Percentiles rank a stretch among this genome's conserved stretches.
phyloP scores from a whole-genome alignment of 2,329 filamentous ascomycete species.

The Hymenoscyphus infarciens region DNA sequence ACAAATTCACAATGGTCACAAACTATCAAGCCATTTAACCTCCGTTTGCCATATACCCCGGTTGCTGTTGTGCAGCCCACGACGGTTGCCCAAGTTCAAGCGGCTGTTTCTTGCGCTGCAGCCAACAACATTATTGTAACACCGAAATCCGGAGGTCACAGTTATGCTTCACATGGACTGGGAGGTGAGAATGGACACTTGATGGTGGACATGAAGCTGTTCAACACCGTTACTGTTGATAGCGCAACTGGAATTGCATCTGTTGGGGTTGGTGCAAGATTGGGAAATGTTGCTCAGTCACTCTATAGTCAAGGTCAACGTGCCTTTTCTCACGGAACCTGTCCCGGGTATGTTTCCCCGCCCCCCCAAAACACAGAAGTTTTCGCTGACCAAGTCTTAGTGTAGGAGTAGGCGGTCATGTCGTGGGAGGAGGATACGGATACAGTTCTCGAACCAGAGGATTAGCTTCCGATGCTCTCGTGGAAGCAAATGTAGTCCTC shows the following conservation, averaged over 20 bases:
- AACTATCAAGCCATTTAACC: constrained; percentile 24
- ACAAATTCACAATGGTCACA: constrained; percentile 14
- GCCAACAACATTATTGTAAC: constrained; percentile 44
- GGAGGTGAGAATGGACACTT: constrained; percentile 51
- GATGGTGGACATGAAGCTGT: constrained; percentile 51
- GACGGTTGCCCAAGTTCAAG: constrained; percentile 36
- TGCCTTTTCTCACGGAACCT: constrained; percentile 43
- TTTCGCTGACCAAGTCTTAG: not conserved
- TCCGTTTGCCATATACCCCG: constrained; percentile 22
- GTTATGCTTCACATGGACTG: constrained; percentile 44
- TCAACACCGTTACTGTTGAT: constrained; percentile 53
- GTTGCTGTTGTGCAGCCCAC: constrained; percentile 16
- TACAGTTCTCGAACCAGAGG: constrained; percentile 22
- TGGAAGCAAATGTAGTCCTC: constrained; percentile 19
- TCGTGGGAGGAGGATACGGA: constrained; percentile 22
- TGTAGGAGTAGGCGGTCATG: constrained; percentile 21
- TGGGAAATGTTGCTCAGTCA: constrained; percentile 42
- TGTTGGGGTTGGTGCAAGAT: constrained; percentile 41
- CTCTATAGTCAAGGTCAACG: constrained; percentile 37
- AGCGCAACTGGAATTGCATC: constrained; percentile 20
- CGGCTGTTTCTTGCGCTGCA: constrained; percentile 45
- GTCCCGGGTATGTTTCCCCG: constrained; percentile 35
- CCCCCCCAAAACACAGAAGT: not conserved
- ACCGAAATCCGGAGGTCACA: constrained; percentile 51
- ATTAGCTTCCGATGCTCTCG: constrained; percentile 20